Base-by-base conservation (phyloP, 139 green algal genomes). In the Auxenochlorella pyrenoidosa region DNA sequence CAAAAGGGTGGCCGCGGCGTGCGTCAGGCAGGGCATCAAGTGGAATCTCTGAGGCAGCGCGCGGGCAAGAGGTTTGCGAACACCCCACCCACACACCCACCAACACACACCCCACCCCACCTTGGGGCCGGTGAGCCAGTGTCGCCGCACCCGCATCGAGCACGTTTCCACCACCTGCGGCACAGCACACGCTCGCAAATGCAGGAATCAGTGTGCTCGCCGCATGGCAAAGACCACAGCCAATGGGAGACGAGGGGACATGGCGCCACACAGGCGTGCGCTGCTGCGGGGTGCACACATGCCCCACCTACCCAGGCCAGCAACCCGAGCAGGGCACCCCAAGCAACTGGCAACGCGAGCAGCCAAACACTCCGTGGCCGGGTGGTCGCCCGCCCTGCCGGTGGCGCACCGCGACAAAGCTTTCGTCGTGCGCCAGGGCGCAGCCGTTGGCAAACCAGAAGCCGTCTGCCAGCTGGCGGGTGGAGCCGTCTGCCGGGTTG, bases 81-180 rank as follows among this genome's bases (percentile, higher is more conserved):
- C n/a, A n/a, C n/a, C n/a, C n/a, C 71, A 5, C 26, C 3, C 15
- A 54, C 22, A 3, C 1, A 3, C 38, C 36, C 3, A 8, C 18
- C 18, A 30, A 28, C 22, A 24, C 1, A 43, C 12, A 41, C 10
- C 2, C 15, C 28, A 0, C 2, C 79, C 34, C 24, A 89, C 88
- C 89, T 94, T 91, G 58, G 94, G 90, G 0, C 95, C 95, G 32
- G 84, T 89, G 8, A 97, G 90, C 92, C 92, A 96, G 66, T 91
- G 79, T 21, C 91, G 72, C 5, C 82, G 59, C n/a, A 96, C 80
- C 10, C 89, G 68, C 79, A 92, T 79, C 34, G 75, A 44, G 47
- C 86, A 88, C 0, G 91, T 93, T 72, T 92, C 89, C 34, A 84
- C 89, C 10, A 93, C 79, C 66, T 47, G 79, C 79, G 78, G 28